Base-by-base conservation (phyloP, 345 rosid species). In the Populus deltoides region DNA sequence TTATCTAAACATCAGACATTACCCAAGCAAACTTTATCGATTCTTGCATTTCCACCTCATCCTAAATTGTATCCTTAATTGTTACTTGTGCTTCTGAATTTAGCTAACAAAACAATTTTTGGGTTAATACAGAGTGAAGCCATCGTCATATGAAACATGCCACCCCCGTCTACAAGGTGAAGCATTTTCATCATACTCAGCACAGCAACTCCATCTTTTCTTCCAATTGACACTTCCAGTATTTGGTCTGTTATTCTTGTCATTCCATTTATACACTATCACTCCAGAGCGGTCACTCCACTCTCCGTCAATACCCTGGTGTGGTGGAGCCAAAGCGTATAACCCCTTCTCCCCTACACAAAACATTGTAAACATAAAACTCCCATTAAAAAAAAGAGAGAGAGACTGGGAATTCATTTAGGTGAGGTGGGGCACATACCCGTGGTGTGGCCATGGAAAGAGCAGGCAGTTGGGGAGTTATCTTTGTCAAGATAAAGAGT, bases 241-340 rank as follows among this genome's bases (percentile, higher is more conserved):
- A 73, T 89, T 85, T 9, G 89, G 92, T 73, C 90, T 81, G 0
- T 86, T 73, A 1, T 69, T 55, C 84, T 80, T 82, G 13, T 90
- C 90, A 66, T 89, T 89, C 94, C 90, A 87, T 78, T 82, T 85
- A 71, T 89, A 87, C 24, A 87, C 93, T 3, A 87, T 87, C 16
- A 89, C 89, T n/a, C 90, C 92, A 6, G 90, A 89, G 2, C 77
- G 47, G 73, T 90, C 90, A 7, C 72, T 86, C 93, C 92, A 87
- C 78, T 85, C 92, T 3, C 90, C 90, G 65, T 89, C 93, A 27
- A 90, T 83, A 75, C 93, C 92, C 59, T 89, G 92, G 79, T 90
- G 92, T 12, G 90, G 92, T 8, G 90, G 92, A 66, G 92, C 89
- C 76, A 86, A 72, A 15, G 92, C 78, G 77, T 85, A 83, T 70